Conservation (phyloP, 2,329 filamentous ascomycete genomes). For the Hypoxylon sp. region DNA sequence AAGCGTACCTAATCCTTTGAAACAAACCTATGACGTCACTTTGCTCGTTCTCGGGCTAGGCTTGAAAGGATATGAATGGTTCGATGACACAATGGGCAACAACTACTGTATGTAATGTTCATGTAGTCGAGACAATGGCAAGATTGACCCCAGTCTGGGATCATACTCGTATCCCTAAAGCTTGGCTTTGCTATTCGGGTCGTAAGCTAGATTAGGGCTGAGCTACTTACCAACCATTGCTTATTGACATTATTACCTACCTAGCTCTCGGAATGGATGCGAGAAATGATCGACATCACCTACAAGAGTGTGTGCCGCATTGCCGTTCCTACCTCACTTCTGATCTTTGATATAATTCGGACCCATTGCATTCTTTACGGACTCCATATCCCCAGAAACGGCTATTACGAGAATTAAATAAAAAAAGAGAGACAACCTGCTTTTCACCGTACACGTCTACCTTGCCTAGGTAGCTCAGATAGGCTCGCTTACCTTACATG, state of each 20-base stretch:
- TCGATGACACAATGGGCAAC: background rate
- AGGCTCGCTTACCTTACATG: constrained; percentile 8
- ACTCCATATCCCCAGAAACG: background rate
- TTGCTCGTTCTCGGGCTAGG: background rate
- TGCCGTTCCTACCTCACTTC: constrained; percentile 28
- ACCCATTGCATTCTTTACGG: constrained; percentile 3
- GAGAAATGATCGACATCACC: constrained; percentile 11
- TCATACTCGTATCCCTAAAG: constrained; percentile 7
- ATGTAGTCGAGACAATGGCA: background rate
- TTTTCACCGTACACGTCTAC: background rate
- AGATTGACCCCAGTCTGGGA: background rate
- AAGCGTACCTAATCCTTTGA: background rate
- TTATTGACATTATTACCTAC: too few relatives aligned
- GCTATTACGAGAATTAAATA: constrained; percentile 2
- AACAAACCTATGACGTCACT: constrained; percentile 14
- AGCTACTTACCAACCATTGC: background rate
- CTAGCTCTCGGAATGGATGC: background rate
- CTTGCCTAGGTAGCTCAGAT: background rate
- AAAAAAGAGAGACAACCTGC: constrained; percentile 6
- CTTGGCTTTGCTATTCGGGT: constrained; percentile 18
- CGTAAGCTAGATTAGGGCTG: constrained; percentile 8
- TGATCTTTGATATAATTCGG: constrained; percentile 3
- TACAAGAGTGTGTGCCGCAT: constrained; percentile 28
- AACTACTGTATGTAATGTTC: background rate
- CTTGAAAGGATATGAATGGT: constrained; percentile 7